Conservation (phyloP, 2,329 filamentous ascomycete genomes). For the Sordariomycetes sp. region DNA sequence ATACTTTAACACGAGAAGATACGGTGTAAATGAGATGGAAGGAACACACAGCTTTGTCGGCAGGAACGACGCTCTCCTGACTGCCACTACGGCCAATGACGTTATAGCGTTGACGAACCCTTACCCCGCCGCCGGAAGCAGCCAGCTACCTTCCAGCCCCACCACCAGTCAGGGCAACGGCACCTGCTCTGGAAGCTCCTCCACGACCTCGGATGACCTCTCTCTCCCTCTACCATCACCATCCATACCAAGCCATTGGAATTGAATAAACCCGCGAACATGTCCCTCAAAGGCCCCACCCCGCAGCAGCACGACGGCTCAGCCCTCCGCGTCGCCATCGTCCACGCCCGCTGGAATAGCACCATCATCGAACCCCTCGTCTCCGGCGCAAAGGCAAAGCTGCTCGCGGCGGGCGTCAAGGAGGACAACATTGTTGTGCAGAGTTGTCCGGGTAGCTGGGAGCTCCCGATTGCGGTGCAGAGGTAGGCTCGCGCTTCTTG, state of each 20-base stretch:
- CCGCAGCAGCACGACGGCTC: slow-evolving; percentile 56
- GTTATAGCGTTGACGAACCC: no score
- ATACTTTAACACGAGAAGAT: no score
- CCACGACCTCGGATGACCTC: not conserved
- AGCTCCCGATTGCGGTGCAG: slow-evolving; percentile 85
- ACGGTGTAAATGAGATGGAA: no score
- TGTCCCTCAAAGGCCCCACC: slow-evolving; percentile 48
- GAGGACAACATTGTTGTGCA: slow-evolving; percentile 83
- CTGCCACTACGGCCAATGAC: not conserved
- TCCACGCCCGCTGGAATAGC: slow-evolving; percentile 93
- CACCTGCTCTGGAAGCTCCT: no score
- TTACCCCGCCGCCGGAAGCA: slow-evolving; percentile 1
- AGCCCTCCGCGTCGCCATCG: slow-evolving; percentile 79
- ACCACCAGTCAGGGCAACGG: no score
- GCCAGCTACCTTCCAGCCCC: no score
- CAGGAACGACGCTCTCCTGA: no score
- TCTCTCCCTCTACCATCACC: not conserved
- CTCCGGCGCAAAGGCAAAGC: slow-evolving; percentile 67
- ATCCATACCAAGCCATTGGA: no score
- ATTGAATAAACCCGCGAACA: slow-evolving; percentile 12
- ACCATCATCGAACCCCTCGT: slow-evolving; percentile 81
- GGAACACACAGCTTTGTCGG: no score
- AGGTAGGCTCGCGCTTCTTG: slow-evolving; percentile 41
- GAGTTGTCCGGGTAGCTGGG: slow-evolving; percentile 88
- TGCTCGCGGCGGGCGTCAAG: slow-evolving; percentile 71